phyloP scores from a whole-genome alignment of 805 yeast genomes.

The Starmerella vaccinii region DNA sequence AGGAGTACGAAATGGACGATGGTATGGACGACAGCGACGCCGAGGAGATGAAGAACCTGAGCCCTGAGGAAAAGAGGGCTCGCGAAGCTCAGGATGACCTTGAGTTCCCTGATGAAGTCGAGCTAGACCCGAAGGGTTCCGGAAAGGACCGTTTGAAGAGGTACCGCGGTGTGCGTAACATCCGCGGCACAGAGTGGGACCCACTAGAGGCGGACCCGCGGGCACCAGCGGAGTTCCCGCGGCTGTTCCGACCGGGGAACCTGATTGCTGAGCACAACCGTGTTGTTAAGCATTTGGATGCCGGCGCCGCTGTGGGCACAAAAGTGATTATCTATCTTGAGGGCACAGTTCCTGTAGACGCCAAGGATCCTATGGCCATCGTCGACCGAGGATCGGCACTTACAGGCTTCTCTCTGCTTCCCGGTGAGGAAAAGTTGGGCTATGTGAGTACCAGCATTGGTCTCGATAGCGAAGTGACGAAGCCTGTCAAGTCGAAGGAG shows the following conservation, averaged over 20 bases:
- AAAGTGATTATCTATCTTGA: conserved; percentile 46
- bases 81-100: conserved; percentile 63
- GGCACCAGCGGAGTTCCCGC: conserved; percentile 68
- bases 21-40: conserved; percentile 19
- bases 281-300: conserved; percentile 42
- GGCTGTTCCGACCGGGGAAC: conserved; percentile 63
- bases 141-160: conserved; percentile 66
- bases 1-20: conserved; percentile 34
- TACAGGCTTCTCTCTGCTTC: conserved; percentile 60
- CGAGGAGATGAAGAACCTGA: conserved; percentile 40
- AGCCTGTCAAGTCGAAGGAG: conserved; percentile 77
- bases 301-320: conserved; percentile 49
- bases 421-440: conserved; percentile 78
- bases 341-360: conserved; percentile 2
- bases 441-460: conserved; percentile 72
- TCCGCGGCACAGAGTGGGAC: conserved; percentile 79
- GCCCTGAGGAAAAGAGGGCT: conserved; percentile 75
- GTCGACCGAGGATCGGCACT: conserved; percentile 32
- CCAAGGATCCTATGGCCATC: conserved; percentile 27
- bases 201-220: conserved; percentile 68
- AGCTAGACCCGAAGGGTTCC: conserved; percentile 61
- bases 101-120: conserved; percentile 94
- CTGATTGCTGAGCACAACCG: conserved; percentile 66
- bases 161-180: conserved; percentile 78
- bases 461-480: conserved; percentile 82